Conservation (phyloP, 108 stramenopile species). For the Asterionellopsis glacialis region DNA sequence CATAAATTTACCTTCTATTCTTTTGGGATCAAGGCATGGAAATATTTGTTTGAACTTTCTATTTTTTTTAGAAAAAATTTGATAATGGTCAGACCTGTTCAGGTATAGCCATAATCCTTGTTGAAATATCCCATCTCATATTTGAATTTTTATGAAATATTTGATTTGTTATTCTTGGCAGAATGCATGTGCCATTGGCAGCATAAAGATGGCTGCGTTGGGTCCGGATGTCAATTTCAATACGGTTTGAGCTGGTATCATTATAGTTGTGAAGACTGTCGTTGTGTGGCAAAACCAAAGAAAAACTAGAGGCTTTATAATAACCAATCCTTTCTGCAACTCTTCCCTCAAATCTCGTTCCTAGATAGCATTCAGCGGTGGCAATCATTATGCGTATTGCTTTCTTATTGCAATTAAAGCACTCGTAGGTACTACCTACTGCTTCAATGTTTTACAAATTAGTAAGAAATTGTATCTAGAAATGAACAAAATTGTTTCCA, state of each 20-base stretch:
- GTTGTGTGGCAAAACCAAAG: slow-evolving; percentile 60
- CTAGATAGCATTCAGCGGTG: background rate
- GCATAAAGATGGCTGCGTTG: slow-evolving; percentile 69
- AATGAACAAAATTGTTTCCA: no score
- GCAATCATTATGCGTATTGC: no score
- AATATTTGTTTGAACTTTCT: background rate
- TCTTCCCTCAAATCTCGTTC: background rate
- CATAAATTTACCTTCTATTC: background rate
- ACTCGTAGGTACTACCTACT: background rate
- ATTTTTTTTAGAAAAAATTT: slow-evolving; percentile 2
- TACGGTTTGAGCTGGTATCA: slow-evolving; percentile 82
- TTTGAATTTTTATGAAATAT: no score
- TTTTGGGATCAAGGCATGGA: slow-evolving; percentile 1
- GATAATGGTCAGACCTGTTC: no score
- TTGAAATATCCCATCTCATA: background rate
- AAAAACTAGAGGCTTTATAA: background rate
- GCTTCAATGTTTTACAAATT: background rate
- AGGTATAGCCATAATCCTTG: background rate
- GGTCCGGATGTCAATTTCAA: slow-evolving; percentile 66
- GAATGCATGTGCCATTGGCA: slow-evolving; percentile 91
- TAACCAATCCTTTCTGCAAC: background rate
- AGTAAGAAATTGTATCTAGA: no score
- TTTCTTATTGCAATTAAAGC: no score
- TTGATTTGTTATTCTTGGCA: slow-evolving; percentile 11
- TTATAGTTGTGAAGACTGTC: slow-evolving; percentile 71